Evolutionary conservation across 1,284 basidiomycete genomes (phyloP).

Genomic region (Ustilago bromivora): DNA sequence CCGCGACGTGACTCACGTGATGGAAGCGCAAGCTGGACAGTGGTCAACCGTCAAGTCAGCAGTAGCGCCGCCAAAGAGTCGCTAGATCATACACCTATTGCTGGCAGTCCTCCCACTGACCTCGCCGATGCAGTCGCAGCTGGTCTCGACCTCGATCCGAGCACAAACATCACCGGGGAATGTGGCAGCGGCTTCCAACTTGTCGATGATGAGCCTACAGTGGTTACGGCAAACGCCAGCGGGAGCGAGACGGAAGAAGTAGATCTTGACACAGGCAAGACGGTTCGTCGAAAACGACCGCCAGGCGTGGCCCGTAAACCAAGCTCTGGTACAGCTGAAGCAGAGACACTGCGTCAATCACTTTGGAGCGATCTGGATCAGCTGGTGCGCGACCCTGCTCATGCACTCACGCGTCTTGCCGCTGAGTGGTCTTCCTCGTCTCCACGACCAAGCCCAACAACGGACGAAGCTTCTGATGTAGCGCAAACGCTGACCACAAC

Average conservation of each 20-base stretch:
- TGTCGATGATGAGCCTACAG: constrained; percentile 29
- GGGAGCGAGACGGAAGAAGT: constrained; percentile 40
- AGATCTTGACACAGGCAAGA: constrained; percentile 45
- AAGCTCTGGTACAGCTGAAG: constrained; percentile 34
- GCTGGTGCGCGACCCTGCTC: constrained; percentile 44
- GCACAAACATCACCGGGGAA: constrained; percentile 3
- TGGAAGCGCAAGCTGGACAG: constrained; percentile 50
- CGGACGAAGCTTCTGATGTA: constrained; percentile 4
- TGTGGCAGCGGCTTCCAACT: constrained; percentile 41
- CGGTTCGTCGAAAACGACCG: constrained; percentile 19
- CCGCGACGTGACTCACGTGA: constrained; percentile 10
- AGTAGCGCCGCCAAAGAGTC: constrained; percentile 10
- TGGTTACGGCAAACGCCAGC: constrained; percentile 10
- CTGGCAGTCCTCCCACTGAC: constrained; percentile 49
- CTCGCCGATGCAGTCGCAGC: constrained; percentile 34
- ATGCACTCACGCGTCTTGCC: constrained; percentile 39
- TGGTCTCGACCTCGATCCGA: constrained; percentile 26
- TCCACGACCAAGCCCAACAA: constrained; percentile 7
- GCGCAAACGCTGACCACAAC: constrained; percentile 30
- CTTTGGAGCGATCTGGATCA: constrained; percentile 35
- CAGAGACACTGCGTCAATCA: constrained; percentile 33
- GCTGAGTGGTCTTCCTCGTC: constrained; percentile 33
- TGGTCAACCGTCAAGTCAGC: constrained; percentile 36
- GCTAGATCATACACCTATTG: constrained; percentile 44
- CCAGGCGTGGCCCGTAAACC: constrained; percentile 27